A percentile compares a stretch with the other conserved stretches of the same genome.
These are phyloP conservation scores for Lanmaoa rubissima DNA, from an alignment of 768 basidiomycete genomes.

Conservation along the genomic window DNA sequence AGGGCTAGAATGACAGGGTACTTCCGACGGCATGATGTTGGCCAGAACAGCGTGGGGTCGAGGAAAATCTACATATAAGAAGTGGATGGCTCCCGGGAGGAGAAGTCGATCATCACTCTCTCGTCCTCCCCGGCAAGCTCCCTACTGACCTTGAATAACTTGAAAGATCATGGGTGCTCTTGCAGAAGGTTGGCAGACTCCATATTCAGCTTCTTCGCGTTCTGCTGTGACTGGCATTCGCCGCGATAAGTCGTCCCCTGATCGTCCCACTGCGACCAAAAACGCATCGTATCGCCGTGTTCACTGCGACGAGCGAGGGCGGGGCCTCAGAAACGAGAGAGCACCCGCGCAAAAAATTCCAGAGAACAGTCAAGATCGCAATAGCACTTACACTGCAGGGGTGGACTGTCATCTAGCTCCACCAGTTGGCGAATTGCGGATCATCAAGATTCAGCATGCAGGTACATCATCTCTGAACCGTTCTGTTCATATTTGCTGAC, in stretches of 20 bases:
- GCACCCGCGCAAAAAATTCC: background rate
- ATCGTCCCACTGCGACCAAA: fast-evolving
- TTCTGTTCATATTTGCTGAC: background rate
- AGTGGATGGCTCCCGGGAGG: background rate
- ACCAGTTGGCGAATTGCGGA: background rate
- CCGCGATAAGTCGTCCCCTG: background rate
- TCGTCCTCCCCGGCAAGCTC: background rate
- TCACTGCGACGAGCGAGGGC: background rate
- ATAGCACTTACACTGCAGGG: too few relatives aligned
- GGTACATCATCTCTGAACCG: background rate
- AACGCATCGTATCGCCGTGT: background rate
- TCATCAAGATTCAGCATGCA: background rate
- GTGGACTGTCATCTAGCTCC: background rate
- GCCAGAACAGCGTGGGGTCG: background rate
- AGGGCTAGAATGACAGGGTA: too few relatives aligned
- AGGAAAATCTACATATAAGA: background rate
- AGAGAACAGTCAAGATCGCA: background rate
- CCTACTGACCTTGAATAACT: background rate
- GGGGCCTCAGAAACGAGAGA: background rate
- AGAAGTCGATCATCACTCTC: too few relatives aligned
- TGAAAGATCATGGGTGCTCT: background rate
- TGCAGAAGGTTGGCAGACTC: background rate
- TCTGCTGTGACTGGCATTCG: background rate
- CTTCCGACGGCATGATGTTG: background rate
- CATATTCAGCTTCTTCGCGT: background rate